Base-by-base conservation (phyloP, 768 basidiomycete genomes). In the Phaffia tasmanica region DNA sequence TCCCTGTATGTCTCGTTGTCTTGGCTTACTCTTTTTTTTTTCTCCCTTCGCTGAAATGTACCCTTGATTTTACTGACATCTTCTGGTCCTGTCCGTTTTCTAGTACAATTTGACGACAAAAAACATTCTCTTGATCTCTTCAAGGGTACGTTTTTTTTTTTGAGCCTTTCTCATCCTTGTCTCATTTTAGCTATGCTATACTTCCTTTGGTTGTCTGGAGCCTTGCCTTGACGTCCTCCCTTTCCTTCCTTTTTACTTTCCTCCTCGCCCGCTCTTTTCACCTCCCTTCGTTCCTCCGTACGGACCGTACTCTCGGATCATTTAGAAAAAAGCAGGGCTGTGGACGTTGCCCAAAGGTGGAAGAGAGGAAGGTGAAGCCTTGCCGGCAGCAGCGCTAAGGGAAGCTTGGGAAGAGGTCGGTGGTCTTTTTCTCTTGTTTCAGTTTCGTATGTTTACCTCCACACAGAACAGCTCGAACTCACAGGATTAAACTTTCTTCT, bases 391-490 rank as follows among this genome's bases (percentile, higher is more conserved):
- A 2, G 59, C 59, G 59, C 23, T 61, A 49, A 46, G 59, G 21
- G 59, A 61, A 42, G 59, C 59, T 14, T 61, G 59, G 59, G 59
- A 61, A 29, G 59, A 61, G 46, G 59, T 61, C 19, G 15, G 59
- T 61, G 14, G 21, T 32, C 56, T 23, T 19, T 42, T n/a, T 25
- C 6, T 25, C 46, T 18, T 23, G 29, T 48, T 25, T 21, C 21
- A 3, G 3, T 29, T 18, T 19, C 2, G 21, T 15, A 2, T 23
- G 11, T 57, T 27, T 23, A 57, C 21, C 9, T 7, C 35, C 4
- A 42, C 35, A 42, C 35, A 42, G 11, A 11, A 42, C 35, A 42
- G 35, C 6, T 11, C 35, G 35, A 11, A 42, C 35, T 42, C 6
- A 42, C 35, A 42, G 35, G 11, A 25, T 27, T 49, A 16, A 18